Percentiles rank a stretch among this genome's conserved stretches.
phyloP scores from a whole-genome alignment of 768 basidiomycete species.

The Udeniomyces megalosporus region DNA sequence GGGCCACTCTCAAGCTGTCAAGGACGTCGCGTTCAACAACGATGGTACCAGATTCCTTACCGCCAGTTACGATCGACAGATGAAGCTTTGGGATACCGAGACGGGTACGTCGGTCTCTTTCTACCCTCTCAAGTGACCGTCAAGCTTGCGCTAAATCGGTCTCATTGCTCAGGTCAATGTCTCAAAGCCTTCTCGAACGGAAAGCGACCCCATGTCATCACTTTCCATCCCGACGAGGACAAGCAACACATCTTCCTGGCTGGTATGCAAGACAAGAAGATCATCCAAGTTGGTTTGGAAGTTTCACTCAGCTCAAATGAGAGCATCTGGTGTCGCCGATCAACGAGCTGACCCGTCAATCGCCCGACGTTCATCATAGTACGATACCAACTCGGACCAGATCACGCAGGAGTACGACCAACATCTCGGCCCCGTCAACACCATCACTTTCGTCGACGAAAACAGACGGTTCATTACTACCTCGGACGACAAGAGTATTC shows the following conservation, averaged over 20 bases:
- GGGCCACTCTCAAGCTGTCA: conserved; percentile 90
- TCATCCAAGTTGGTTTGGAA: conserved; percentile 87
- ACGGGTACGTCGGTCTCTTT: conserved; percentile 37
- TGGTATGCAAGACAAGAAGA: conserved; percentile 98
- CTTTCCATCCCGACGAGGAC: conserved; percentile 89
- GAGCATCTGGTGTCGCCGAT: too few species aligned
- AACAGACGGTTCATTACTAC: conserved; percentile 95
- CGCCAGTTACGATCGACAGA: conserved; percentile 86
- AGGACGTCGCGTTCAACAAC: conserved; percentile 90
- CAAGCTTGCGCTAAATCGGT: background rate
- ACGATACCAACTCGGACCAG: conserved; percentile 86
- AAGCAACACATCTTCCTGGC: conserved; percentile 93
- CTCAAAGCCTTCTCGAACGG: conserved; percentile 92
- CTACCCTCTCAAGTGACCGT: background rate
- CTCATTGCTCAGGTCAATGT: conserved; percentile 46
- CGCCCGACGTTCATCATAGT: too few species aligned
- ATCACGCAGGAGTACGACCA: conserved; percentile 98
- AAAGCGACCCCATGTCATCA: conserved; percentile 88
- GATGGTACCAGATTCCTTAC: conserved; percentile 78
- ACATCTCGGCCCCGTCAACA: conserved; percentile 94
- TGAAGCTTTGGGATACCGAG: conserved; percentile 99
- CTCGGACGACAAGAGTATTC: conserved; percentile 96
- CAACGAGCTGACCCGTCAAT: too few species aligned
- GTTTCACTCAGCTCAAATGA: conserved; percentile 1
- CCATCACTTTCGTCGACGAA: conserved; percentile 97